Conservation (phyloP, 177 flowering plant genomes). For the Tripterygium wilfordii region DNA sequence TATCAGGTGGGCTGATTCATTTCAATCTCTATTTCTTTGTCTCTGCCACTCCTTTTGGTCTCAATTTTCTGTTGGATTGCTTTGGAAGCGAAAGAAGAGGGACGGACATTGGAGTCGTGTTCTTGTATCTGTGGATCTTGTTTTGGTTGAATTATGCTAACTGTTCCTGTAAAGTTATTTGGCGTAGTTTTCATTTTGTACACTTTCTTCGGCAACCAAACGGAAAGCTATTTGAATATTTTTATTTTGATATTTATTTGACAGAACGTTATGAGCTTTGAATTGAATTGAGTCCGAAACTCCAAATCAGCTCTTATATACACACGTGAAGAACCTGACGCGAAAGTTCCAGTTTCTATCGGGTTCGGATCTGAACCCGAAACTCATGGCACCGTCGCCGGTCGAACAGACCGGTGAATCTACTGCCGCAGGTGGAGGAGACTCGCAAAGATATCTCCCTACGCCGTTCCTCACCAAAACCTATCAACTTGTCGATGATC, state of each 20-base stretch:
- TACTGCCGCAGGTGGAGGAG: conserved; percentile 13
- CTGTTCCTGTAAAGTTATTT: no score
- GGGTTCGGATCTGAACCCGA: conserved; percentile 14
- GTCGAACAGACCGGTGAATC: conserved; percentile 49
- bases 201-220: no score
- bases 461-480: conserved; percentile 77
- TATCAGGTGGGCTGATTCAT: no score
- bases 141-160: no score
- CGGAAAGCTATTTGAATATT: no score
- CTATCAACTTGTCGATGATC: conserved; percentile 69
- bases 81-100: no score
- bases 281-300: neutral
- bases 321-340: neutral
- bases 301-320: neutral
- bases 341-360: neutral
- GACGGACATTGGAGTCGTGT: neutral
- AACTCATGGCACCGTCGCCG: conserved; percentile 38
- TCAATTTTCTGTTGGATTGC: no score
- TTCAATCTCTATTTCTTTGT: neutral
- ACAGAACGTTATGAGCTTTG: no score
- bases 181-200: no score
- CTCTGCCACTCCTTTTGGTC: neutral
- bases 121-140: neutral
- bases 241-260: no score
- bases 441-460: conserved; percentile 49